Evolutionary conservation across 352 stramenopile genomes (phyloP), one percentile per base, ranked within the genome.

Genomic region (Aphanomyces cochlioides): DNA sequence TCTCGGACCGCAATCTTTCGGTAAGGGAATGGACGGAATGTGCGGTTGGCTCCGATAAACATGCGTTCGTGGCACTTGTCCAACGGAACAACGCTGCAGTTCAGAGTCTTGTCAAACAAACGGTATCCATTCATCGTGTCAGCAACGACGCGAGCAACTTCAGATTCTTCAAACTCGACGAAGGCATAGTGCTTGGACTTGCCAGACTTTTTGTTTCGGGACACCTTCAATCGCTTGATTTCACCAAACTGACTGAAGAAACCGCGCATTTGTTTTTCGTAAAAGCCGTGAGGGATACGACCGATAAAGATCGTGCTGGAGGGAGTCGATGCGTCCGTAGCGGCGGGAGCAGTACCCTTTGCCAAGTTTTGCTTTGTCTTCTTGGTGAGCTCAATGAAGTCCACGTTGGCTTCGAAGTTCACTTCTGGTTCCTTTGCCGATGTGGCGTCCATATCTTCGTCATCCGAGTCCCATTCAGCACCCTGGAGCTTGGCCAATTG

Each of bases 181-280:
- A 98, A 99, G 36, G 90, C 96, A 79, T 98, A 99, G 67, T 97
- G 94, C 75, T 96, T 95, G 47, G 94, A 96, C 69, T 91, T 90
- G 47, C 95, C 96, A 53, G 93, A 96, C 78, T 96, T 96, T 77
- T 96, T 97, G 68, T 95, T 98, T 58, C 96, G 92, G 66, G 89
- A 98, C 13, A 99, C 73, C n/a, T 93, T 84, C 60, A 98, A 82
- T 61, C 89, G 84, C 17, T 78, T 81, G 36, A 99, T 90, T 37
- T 87, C 78, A 68, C 96, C 96, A 73, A 99, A 99, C 81, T 99
- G 96, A 67, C 93, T 89, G 60, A 99, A 96, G 82, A 98, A 99
- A 19, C 84, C 89, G 48, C 81, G 76, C 74, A 99, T 94, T 80
- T 99, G 89, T 73, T 92, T 87, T 83, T 99, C 96, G 85, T 98